Percentiles rank a stretch among this genome's conserved stretches.
Conservation (phyloP, 2,329 filamentous ascomycete species). For the Blastomyces parvus region DNA sequence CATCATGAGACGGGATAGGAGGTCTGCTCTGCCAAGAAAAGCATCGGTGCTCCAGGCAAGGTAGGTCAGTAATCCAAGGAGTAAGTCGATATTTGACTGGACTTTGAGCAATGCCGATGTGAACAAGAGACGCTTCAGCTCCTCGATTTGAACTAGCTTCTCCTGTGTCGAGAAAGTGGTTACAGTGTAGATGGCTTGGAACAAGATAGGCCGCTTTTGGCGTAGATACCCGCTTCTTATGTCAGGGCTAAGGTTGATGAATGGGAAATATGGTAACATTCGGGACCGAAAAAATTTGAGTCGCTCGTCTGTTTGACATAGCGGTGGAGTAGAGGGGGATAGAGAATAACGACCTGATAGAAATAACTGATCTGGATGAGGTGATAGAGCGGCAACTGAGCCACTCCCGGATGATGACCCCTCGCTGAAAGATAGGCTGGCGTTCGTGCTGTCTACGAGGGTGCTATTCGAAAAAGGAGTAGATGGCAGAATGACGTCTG, state of each 20-base stretch:
- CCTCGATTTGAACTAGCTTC: slow-evolving; percentile 21
- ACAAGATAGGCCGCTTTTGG: slow-evolving; percentile 26
- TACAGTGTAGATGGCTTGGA: slow-evolving; percentile 31
- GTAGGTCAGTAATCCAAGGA: slow-evolving; percentile 31
- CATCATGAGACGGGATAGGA: slow-evolving; percentile 30
- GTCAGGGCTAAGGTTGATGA: slow-evolving; percentile 24
- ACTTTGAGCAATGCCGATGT: slow-evolving; percentile 23
- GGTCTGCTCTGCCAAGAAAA: slow-evolving; percentile 25
- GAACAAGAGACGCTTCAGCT: slow-evolving; percentile 26
- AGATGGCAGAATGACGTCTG: neutral
- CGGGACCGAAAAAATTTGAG: slow-evolving; percentile 24
- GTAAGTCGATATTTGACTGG: slow-evolving; percentile 29
- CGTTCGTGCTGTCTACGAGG: neutral
- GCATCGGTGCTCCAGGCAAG: slow-evolving; percentile 31
- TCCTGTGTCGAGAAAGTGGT: slow-evolving; percentile 24
- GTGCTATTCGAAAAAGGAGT: neutral
- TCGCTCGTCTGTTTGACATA: slow-evolving; percentile 17
- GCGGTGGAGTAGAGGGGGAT: neutral
- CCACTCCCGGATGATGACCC: neutral
- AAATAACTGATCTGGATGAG: neutral
- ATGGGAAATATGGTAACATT: slow-evolving; percentile 32
- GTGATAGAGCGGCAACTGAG: neutral
- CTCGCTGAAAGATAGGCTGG: neutral
- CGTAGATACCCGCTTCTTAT: slow-evolving; percentile 26
- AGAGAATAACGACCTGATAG: neutral